A percentile compares a stretch with the other conserved stretches of the same genome.
Conservation (phyloP, 352 stramenopile genomes). For the Globisporangium parvum region DNA sequence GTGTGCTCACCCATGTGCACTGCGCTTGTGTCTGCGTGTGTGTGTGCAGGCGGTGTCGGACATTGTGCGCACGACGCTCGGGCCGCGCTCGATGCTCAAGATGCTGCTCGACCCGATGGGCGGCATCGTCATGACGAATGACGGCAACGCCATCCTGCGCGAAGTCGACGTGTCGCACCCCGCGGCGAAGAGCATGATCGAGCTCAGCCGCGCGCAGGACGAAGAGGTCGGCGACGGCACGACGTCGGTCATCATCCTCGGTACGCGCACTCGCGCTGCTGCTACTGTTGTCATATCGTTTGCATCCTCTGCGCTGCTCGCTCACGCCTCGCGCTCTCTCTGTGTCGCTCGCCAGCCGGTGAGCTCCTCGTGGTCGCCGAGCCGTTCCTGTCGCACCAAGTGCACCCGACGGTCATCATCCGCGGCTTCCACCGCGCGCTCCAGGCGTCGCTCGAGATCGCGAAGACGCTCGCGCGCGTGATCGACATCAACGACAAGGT, state of each 20-base stretch:
- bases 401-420: constrained; percentile 98
- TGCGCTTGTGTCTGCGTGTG: not conserved
- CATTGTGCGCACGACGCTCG: constrained; percentile 99
- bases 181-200: constrained; percentile 99
- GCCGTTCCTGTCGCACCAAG: constrained; percentile 94
- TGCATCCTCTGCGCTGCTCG: not conserved
- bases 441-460: constrained; percentile 88
- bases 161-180: constrained; percentile 98
- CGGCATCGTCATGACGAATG: constrained; percentile 99
- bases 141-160: constrained; percentile 98
- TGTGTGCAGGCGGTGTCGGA: constrained; percentile 86
- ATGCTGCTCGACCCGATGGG: constrained; percentile 99
- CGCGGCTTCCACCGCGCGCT: constrained; percentile 91
- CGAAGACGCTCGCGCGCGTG: constrained; percentile 88
- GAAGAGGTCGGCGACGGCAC: constrained; percentile 99
- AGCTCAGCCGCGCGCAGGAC: constrained; percentile 97
- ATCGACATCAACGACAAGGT: constrained; percentile 95
- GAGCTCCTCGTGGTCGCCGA: constrained; percentile 97
- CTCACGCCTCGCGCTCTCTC: not conserved
- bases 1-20: not conserved
- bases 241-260: constrained; percentile 99
- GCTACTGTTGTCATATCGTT: not conserved
- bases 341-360: constrained; percentile 56
- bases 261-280: constrained; percentile 18
- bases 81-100: constrained; percentile 98